Percentiles rank a stretch among this genome's conserved stretches.
Conservation (phyloP, 768 basidiomycete species). For the Lactarius sanguifluus region DNA sequence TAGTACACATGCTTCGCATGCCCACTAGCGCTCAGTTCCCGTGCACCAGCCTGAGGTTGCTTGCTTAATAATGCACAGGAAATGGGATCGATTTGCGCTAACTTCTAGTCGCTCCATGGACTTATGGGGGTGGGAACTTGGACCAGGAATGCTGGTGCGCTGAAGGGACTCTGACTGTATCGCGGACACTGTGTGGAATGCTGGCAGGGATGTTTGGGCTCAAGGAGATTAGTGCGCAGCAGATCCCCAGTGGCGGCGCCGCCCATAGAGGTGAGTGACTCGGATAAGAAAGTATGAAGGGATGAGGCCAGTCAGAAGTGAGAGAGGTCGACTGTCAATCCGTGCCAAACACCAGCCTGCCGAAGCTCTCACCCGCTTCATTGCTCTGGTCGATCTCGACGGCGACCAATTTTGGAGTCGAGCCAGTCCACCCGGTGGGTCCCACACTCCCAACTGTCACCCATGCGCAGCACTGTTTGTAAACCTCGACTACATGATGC, state of each 20-base stretch:
- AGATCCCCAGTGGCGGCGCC: background rate
- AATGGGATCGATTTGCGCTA: too few species aligned
- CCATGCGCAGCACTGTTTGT: conserved; percentile 59
- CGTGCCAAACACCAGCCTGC: conserved; percentile 50
- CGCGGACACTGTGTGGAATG: too few species aligned
- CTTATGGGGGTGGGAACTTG: too few species aligned
- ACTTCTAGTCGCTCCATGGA: too few species aligned
- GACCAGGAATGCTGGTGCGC: too few species aligned
- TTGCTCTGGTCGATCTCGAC: conserved; percentile 55
- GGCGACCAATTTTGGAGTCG: conserved; percentile 60
- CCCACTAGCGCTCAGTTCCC: conserved; percentile 68
- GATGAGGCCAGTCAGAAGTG: background rate
- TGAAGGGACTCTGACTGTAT: too few species aligned
- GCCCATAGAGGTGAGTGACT: background rate
- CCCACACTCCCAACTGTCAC: conserved; percentile 68
- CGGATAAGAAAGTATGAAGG: background rate
- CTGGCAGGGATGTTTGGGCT: background rate
- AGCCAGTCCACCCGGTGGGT: conserved; percentile 67
- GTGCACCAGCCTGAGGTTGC: conserved; percentile 76
- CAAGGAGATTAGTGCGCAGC: conserved; percentile 8
- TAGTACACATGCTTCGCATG: conserved; percentile 20
- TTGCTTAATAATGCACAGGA: too few species aligned
- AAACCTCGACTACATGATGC: conserved; percentile 57
- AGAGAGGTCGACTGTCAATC: conserved; percentile 32
- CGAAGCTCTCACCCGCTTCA: conserved; percentile 38